A percentile compares a stretch with the other conserved stretches of the same genome.
Evolutionary conservation across 2,329 filamentous ascomycete genomes (phyloP).

Genomic region (Penicillium palitans): DNA sequence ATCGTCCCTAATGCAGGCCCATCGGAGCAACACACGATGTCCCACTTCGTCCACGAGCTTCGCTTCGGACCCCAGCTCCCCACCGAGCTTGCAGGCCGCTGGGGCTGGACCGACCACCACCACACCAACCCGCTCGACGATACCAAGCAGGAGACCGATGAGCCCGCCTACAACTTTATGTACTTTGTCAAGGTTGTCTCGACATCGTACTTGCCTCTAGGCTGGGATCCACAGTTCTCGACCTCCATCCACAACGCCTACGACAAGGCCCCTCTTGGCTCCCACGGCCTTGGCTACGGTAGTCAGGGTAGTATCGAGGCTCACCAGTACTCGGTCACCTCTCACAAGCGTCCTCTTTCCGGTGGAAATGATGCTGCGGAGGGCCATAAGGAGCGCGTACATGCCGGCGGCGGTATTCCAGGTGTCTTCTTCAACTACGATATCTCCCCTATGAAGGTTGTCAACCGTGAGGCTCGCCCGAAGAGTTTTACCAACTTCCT

Average conservation of each 20-base stretch:
- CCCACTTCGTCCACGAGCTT: constrained; percentile 82
- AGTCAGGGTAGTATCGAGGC: constrained; percentile 85
- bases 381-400: constrained; percentile 87
- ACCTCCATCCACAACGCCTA: constrained; percentile 39
- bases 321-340: constrained; percentile 97
- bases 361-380: constrained; percentile 84
- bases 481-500: constrained; percentile 93
- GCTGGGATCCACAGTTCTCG: constrained; percentile 69
- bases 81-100: constrained; percentile 60
- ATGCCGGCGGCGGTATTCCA: constrained; percentile 88
- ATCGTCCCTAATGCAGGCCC: constrained; percentile 65
- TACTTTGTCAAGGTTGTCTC: constrained; percentile 99
- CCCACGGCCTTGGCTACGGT: constrained; percentile 65
- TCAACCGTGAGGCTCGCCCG: constrained; percentile 86
- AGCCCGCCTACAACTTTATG: constrained; percentile 93
- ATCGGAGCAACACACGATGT: constrained; percentile 76
- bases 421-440: constrained; percentile 99
- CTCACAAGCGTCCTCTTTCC: constrained; percentile 82
- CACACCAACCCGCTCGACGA: constrained; percentile 81
- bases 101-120: constrained; percentile 86
- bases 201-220: constrained; percentile 89
- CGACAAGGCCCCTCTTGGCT: constrained; percentile 65
- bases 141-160: constrained; percentile 71
- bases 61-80: constrained; percentile 92
- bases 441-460: constrained; percentile 99